Evolutionary conservation across 1,139 yeast genomes (phyloP), one percentile per base, ranked within the genome.

Genomic region (Lipomyces yarrowii): DNA sequence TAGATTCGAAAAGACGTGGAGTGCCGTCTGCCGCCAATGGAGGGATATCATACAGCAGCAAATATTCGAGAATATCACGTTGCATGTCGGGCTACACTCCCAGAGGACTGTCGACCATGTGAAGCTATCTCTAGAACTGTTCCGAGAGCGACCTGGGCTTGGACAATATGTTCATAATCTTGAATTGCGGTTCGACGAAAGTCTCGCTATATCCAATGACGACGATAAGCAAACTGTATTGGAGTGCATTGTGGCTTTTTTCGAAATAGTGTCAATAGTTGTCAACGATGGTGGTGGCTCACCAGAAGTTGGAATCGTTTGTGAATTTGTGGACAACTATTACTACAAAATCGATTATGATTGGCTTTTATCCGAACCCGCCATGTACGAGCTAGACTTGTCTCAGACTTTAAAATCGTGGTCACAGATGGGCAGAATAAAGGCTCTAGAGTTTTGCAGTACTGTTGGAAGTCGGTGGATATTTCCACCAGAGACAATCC

Each of bases 41-140:
- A 23, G 55, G 55, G 55, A 52, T 23, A 52, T 52, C 15, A 52
- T 52, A 52, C 55, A 52, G 55, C 55, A 52, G 55, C 55, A 52
- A 30, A 23, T 52, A 52, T 52, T 52, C 55, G 55, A 52, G n/a
- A 21, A 52, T 23, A 33, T 52, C 55, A 52, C 55, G 13, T 30
- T 52, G 18, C 33, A 21, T 30, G 33, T 52, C 32, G 55, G 32
- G 7, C n/a, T 52, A 30, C 30, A 13, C 13, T 52, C 55, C 15
- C 10, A 23, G 33, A 52, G 33, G 55, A 26, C n/a, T 8, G 33
- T 26, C 33, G 33, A 52, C 30, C 18, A 52, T n/a, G 33, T 23
- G 55, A 52, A 52, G 32, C 30, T n/a, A 15, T 52, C 55, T 3
- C 32, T 52, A 11, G 55, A 52, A 23, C 15, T 52, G 32, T 26